These are phyloP conservation scores for Penicillium samsonianum DNA, from an alignment of 495 filamentous ascomycete species.

Conservation along the genomic window DNA sequence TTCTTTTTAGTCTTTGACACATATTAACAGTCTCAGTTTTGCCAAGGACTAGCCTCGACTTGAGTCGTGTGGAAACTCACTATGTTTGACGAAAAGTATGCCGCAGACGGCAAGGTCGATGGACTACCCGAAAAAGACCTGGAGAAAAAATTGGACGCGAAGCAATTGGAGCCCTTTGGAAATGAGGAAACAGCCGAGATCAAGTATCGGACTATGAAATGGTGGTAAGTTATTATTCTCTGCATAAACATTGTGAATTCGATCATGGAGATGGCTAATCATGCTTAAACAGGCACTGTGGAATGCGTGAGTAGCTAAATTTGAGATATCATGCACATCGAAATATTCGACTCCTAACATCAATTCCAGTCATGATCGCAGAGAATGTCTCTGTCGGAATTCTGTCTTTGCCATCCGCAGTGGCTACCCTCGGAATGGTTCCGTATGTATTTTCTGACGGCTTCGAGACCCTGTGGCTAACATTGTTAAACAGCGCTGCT, in stretches of 20 bases:
- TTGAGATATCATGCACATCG: neutral
- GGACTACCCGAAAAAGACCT: constrained; percentile 17
- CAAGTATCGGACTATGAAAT: constrained; percentile 48
- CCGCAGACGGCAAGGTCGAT: constrained; percentile 14
- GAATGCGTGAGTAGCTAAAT: constrained; percentile 34
- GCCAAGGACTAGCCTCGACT: neutral
- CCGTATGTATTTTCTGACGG: constrained; percentile 29
- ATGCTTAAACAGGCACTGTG: constrained; percentile 29
- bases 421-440: constrained; percentile 64
- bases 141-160: constrained; percentile 22
- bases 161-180: constrained; percentile 42
- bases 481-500: constrained; percentile 29
- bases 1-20: neutral
- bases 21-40: neutral
- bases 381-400: constrained; percentile 68
- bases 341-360: constrained; percentile 4
- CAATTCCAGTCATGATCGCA: constrained; percentile 57
- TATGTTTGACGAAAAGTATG: constrained; percentile 28
- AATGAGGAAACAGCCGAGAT: constrained; percentile 44
- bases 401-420: constrained; percentile 63
- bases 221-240: constrained; percentile 37
- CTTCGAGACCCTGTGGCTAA: constrained; percentile 2
- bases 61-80: constrained; percentile 4
- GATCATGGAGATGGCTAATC: constrained; percentile 16
- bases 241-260: neutral